Base-by-base conservation (phyloP, 2,329 filamentous ascomycete genomes). In the Aspergillus transmontanensis region DNA sequence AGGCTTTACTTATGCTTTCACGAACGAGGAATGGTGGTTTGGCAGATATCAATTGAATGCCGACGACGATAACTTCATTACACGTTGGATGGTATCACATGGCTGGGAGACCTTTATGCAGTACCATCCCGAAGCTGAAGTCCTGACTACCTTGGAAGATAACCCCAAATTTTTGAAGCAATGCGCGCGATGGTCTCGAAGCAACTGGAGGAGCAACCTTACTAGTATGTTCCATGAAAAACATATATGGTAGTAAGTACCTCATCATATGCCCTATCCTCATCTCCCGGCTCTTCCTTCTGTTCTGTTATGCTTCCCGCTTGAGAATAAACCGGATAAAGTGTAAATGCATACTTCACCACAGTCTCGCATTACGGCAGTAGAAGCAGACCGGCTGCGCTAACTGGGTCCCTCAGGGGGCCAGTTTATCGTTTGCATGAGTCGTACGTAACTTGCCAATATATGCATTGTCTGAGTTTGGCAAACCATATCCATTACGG, bases 11-110 rank as follows among this genome's bases (percentile, higher is more conserved):
- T 87, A 94, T 68, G 92, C 90, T 53, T 97, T 98, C 82, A 94
- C 92, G 69, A 93, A 94, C 60, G 94, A 98, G 81, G 90, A 90
- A 70, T 97, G 92, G 92, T 85, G 85, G 79, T 82, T 79, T 66
- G 86, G 90, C 56, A 89, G 90, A 72, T 96, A 90, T 80, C 94
- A 94, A 73, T 85, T 98, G 65, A 97, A 97, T 75, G 93, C 94
- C 30, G 94, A 98, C 78, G 94, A 98, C 78, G 94, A 98, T 84
- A 98, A 98, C 81, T 98, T 97, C 81, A 92, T 98, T 71, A 97
- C 94, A 7, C 89, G 94, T 62, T 98, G 94, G 94, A 86, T 98
- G 73, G 94, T 97, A 70, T 91, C 89, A 68, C 90, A 97, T 81
- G 86, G 90, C 69, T 96, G 93, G 92, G 93, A 96, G 81, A 97